These are phyloP conservation scores for Malus domestica DNA, from an alignment of 306 rosid genomes.

Conservation along the genomic window ASM211411v1 NC_041802.1:30177001-30177500, in stretches of 20 bases:
- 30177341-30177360: constrained; percentile 8
- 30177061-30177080: constrained; percentile 70
- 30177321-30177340: constrained; percentile 61
- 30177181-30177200: constrained; percentile 89
- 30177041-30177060: constrained; percentile 35
- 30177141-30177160: constrained; percentile 96
- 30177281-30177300: constrained; percentile 21
- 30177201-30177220: constrained; percentile 46
- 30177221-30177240: not conserved
- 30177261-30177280: not conserved
- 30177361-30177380: not conserved
- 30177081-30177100: constrained; percentile 94
- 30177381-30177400: not conserved
- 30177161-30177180: constrained; percentile 81
- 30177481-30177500: not conserved
- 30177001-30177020: constrained; percentile 74
- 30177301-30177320: constrained; percentile 24
- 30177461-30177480: constrained; percentile 13
- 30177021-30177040: constrained; percentile 47
- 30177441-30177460: not conserved
- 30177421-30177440: constrained; percentile 30
- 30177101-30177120: constrained; percentile 89
- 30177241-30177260: not conserved
- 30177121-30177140: constrained; percentile 93
- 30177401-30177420: constrained; percentile 30